Conservation (phyloP, 208 protist species). For the Crithidia fasciculata region DNA sequence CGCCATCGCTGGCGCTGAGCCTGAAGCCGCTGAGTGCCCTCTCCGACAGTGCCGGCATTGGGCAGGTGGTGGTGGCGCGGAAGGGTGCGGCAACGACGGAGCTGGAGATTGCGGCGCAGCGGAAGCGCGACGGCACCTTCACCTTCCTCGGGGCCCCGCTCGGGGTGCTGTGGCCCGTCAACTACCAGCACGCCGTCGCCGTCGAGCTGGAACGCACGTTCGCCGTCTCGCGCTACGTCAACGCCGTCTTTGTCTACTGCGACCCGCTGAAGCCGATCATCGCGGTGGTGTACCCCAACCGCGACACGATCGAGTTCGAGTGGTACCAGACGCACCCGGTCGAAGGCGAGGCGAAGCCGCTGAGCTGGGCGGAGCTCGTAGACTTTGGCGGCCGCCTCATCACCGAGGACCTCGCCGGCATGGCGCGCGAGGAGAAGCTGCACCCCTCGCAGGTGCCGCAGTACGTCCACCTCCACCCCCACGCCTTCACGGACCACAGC, state of each 20-base stretch:
- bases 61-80: slow-evolving; percentile 45
- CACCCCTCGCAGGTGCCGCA: slow-evolving; percentile 66
- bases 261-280: slow-evolving; percentile 73
- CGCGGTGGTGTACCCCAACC: slow-evolving; percentile 84
- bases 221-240: slow-evolving; percentile 80
- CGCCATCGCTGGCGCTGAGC: slow-evolving; percentile 52
- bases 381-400: slow-evolving; percentile 67
- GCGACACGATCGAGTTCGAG: slow-evolving; percentile 87
- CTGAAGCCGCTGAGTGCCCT: slow-evolving; percentile 52
- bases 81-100: slow-evolving; percentile 30
- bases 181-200: slow-evolving; percentile 75
- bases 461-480: slow-evolving; percentile 87
- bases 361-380: slow-evolving; percentile 76
- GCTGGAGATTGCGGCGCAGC: slow-evolving; percentile 72
- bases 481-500: slow-evolving; percentile 82
- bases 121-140: slow-evolving; percentile 66
- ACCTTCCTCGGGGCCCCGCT: slow-evolving; percentile 64
- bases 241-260: slow-evolving; percentile 88
- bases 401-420: slow-evolving; percentile 54
- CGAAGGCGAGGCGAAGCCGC: slow-evolving; percentile 20
- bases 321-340: slow-evolving; percentile 50
- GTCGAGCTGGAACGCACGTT: slow-evolving; percentile 76
- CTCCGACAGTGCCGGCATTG: slow-evolving; percentile 65
- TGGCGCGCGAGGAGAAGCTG: slow-evolving; percentile 60
- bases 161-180: slow-evolving; percentile 82